Percentiles rank a stretch among this genome's conserved stretches.
phyloP scores from a whole-genome alignment of 768 basidiomycete species.

The Austroboletus festivus region DNA sequence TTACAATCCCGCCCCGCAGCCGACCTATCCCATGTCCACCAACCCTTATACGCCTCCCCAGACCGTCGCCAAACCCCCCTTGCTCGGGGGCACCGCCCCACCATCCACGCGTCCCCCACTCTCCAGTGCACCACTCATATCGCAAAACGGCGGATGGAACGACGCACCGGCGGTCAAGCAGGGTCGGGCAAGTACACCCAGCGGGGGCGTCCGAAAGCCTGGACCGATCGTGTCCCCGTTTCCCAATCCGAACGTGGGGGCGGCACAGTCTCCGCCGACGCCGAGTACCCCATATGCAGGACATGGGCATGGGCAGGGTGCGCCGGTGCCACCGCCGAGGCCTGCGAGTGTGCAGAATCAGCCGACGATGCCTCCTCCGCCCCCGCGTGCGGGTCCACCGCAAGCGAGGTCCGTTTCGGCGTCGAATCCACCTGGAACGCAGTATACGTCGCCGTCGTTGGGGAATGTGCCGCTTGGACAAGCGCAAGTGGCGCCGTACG shows the following conservation, averaged over 20 bases:
- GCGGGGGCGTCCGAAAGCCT: slow-evolving; percentile 52
- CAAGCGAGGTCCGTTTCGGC: slow-evolving; percentile 26
- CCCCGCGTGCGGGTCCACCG: slow-evolving; percentile 36
- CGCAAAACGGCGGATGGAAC: slow-evolving; percentile 86
- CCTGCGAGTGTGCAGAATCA: slow-evolving; percentile 39
- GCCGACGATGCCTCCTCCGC: slow-evolving; percentile 49
- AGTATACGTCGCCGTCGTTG: slow-evolving; percentile 29
- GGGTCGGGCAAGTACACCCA: slow-evolving; percentile 47
- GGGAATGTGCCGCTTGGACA: slow-evolving; percentile 29
- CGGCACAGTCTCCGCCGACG: slow-evolving; percentile 43
- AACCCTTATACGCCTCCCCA: slow-evolving; percentile 15
- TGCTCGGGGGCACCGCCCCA: slow-evolving; percentile 33
- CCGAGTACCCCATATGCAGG: slow-evolving; percentile 46
- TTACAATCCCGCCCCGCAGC: slow-evolving; percentile 18
- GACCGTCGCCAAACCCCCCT: slow-evolving; percentile 40
- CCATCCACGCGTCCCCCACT: slow-evolving; percentile 43
- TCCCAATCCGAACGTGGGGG: no score
- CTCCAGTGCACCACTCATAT: slow-evolving; percentile 53
- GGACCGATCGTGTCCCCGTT: slow-evolving; percentile 85
- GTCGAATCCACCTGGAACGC: slow-evolving; percentile 26
- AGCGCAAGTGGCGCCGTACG: slow-evolving; percentile 31
- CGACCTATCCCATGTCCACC: background rate
- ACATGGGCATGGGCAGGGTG: slow-evolving; percentile 40
- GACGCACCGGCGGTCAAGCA: slow-evolving; percentile 62
- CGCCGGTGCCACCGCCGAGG: slow-evolving; percentile 43